A percentile compares a stretch with the other conserved stretches of the same genome.
Evolutionary conservation across 2,329 filamentous ascomycete genomes (phyloP).

Genomic region (Hymenoscyphus fraxineus): DNA sequence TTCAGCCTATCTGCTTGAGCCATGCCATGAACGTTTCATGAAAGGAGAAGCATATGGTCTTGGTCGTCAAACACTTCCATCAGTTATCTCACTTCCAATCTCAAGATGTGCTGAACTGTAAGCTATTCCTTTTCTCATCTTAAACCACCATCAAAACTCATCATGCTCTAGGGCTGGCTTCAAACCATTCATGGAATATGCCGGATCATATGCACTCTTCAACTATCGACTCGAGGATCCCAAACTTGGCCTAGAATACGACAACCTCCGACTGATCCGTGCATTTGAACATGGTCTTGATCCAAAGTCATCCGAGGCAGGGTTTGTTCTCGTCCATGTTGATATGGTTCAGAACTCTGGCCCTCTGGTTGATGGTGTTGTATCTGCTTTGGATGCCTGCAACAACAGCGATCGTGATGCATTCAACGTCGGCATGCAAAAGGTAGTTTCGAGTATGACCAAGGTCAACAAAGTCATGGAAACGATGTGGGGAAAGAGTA

Average conservation of each 20-base stretch:
- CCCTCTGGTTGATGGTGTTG: conserved; percentile 68
- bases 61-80: conserved; percentile 68
- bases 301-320: conserved; percentile 82
- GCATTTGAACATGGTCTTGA: conserved; percentile 90
- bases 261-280: conserved; percentile 76
- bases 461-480: conserved; percentile 73
- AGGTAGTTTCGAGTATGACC: conserved; percentile 59
- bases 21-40: conserved; percentile 73
- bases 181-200: conserved; percentile 89
- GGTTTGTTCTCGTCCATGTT: conserved; percentile 92
- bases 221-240: conserved; percentile 62
- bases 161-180: conserved; percentile 57
- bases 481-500: conserved; percentile 83
- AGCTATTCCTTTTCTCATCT: conserved; percentile 39
- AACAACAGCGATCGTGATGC: conserved; percentile 46
- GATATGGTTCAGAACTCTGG: conserved; percentile 91
- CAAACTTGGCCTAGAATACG: conserved; percentile 53
- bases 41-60: conserved; percentile 75
- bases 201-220: conserved; percentile 64
- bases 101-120: conserved; percentile 81
- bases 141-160: not conserved
- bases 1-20: conserved; percentile 85
- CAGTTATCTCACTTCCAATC: conserved; percentile 74
- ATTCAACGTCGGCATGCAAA: conserved; percentile 62
- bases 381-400: conserved; percentile 60